Percentiles rank a stretch among this genome's conserved stretches.
These are phyloP conservation scores for Arthonia radiata DNA, from an alignment of 495 filamentous ascomycete species.

Conservation along the genomic window DNA sequence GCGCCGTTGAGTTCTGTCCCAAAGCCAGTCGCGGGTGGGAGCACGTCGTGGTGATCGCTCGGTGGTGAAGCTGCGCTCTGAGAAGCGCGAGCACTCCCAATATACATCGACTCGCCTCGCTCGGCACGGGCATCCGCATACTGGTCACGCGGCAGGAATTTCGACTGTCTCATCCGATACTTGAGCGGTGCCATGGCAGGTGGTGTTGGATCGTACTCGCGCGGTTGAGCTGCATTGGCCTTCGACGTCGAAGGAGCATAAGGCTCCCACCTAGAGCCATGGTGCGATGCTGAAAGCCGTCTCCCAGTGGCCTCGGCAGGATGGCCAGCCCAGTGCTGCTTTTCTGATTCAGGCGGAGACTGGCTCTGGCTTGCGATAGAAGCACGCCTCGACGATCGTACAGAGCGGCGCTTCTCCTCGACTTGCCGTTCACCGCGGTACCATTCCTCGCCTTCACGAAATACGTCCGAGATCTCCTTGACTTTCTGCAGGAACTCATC, in stretches of 20 bases:
- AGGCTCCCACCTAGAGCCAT: neutral
- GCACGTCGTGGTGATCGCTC: too few relatives aligned
- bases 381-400: too few relatives aligned
- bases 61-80: too few relatives aligned
- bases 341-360: constrained; percentile 1
- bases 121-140: constrained; percentile 6
- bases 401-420: too few relatives aligned
- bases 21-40: too few relatives aligned
- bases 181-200: constrained; percentile 2
- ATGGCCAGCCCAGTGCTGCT: constrained; percentile 1
- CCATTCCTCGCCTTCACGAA: too few relatives aligned
- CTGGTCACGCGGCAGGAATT: constrained; percentile 13
- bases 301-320: constrained; percentile 2
- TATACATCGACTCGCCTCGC: too few relatives aligned
- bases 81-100: too few relatives aligned
- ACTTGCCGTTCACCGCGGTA: too few relatives aligned
- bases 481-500: too few relatives aligned
- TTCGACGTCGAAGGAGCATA: constrained; percentile 5
- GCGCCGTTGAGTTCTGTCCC: too few relatives aligned
- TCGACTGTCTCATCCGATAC: constrained; percentile 9
- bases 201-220: neutral
- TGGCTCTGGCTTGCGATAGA: constrained; percentile 1
- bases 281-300: constrained; percentile 1
- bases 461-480: too few relatives aligned
- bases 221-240: neutral